Base-by-base conservation (phyloP, 768 basidiomycete species). In the Sarcodon sp. region DNA sequence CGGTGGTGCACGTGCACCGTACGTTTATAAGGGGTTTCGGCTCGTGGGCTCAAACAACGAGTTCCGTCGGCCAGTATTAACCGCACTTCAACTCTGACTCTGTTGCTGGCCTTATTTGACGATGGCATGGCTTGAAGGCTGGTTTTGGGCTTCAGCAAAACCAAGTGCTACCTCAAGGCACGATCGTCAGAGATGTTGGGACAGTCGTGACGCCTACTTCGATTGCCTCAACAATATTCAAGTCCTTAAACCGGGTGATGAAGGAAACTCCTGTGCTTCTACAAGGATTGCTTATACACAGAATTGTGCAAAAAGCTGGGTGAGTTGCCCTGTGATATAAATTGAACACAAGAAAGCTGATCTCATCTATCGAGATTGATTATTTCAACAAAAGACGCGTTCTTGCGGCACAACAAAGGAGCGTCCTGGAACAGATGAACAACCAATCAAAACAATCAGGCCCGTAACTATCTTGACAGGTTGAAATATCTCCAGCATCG, bases 381-480 rank as follows among this genome's bases (percentile, higher is more conserved):
- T 94, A 97, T 62, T 96, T 97, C 59, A 94, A 96, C 68, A 86
- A 89, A 61, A 79, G 91, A 34, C 73, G 92, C 47, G 76, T 88
- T 34, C 75, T 92, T 46, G 84, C 79, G 7, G 86, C 84, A 51
- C 77, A 80, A 49, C 87, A 89, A 63, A 86, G 82, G 57, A 77
- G 79, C 36, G 67, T 82, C 47, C 71, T 87, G 32, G 75, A 75
- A 5, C 69, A 69, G 50, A 66, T 65, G 18, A 62, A 64, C 41
- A 57, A 45, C 13, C 72, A 72, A 54, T 61, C 68, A 10, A 53
- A 61, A 35, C 27, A 15, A 27, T 41, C 15, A 13, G 8, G 15
- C 39, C 7, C 39, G 8, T 15, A 9, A 9, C 27, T 27, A 41
- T 16, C 13, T 9, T 27, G 18, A 5, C 39, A 15, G 39, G 15